Conservation (phyloP, 805 yeast genomes). For the Sugiyamaella chiloensis region DNA sequence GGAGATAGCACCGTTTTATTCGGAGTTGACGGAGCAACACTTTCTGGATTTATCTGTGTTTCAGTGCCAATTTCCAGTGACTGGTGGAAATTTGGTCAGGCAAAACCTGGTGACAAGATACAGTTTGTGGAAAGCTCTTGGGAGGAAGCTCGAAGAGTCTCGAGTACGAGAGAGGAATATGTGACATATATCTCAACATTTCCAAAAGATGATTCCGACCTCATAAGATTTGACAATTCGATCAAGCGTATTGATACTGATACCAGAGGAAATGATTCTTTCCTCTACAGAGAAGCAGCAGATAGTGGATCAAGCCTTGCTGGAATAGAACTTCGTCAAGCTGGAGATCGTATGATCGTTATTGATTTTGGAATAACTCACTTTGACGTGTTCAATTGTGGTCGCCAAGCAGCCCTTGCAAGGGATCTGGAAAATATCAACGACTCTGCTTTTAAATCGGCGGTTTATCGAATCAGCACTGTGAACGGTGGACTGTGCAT, state of each 20-base stretch:
- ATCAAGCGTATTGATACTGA: slow-evolving; percentile 58
- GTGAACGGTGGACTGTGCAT: slow-evolving; percentile 4
- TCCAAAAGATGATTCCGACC: slow-evolving; percentile 17
- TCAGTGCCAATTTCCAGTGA: slow-evolving; percentile 93
- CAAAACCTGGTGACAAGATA: slow-evolving; percentile 86
- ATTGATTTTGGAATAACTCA: slow-evolving; percentile 5
- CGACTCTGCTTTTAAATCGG: background rate
- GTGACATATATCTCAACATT: slow-evolving; percentile 25
- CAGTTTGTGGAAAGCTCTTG: slow-evolving; percentile 73
- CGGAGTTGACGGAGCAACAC: slow-evolving; percentile 95
- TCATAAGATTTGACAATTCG: slow-evolving; percentile 47
- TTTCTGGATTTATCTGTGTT: slow-evolving; percentile 95
- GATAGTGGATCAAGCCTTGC: background rate
- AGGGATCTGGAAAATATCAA: slow-evolving; percentile 2
- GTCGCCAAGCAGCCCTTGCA: slow-evolving; percentile 5
- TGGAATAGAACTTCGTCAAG: slow-evolving; percentile 1
- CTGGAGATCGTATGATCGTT: slow-evolving; percentile 61
- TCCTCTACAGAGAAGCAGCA: slow-evolving; percentile 32
- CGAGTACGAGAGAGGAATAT: slow-evolving; percentile 51
- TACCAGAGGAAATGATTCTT: slow-evolving; percentile 48
- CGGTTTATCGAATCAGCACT: background rate
- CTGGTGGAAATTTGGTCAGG: slow-evolving; percentile 97
- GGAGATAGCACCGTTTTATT: slow-evolving; percentile 97
- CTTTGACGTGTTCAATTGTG: slow-evolving; percentile 4
- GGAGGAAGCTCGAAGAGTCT: slow-evolving; percentile 63